phyloP scores from a whole-genome alignment of 2,329 filamentous ascomycete species.

The Colletotrichum tropicicola region DNA sequence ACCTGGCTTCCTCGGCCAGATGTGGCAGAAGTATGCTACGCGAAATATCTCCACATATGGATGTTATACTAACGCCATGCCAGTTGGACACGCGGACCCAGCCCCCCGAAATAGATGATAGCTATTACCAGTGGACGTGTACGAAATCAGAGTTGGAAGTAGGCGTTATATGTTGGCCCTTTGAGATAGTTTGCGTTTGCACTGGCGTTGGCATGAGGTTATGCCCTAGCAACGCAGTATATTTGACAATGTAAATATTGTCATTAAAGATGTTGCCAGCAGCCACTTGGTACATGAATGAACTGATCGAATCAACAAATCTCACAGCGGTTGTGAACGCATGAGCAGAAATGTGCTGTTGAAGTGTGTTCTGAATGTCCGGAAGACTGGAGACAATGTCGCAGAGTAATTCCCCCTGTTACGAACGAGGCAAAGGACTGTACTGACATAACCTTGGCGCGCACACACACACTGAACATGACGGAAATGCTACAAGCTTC shows the following conservation, averaged over 20 bases:
- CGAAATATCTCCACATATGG: too few species aligned
- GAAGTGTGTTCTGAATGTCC: too few species aligned
- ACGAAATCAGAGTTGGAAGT: not conserved
- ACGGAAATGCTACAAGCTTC: not conserved
- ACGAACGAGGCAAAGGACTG: too few species aligned
- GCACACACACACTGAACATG: not conserved
- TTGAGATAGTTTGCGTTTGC: not conserved
- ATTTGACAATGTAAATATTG: not conserved
- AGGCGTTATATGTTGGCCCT: constrained; percentile 6
- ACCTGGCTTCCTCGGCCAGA: constrained; percentile 59
- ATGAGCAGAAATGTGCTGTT: too few species aligned
- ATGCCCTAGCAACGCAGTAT: not conserved
- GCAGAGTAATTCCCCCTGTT: too few species aligned
- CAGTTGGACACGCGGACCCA: constrained; percentile 44
- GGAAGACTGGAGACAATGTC: too few species aligned
- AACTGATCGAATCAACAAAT: too few species aligned
- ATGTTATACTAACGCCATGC: not conserved
- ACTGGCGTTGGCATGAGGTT: not conserved
- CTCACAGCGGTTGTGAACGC: too few species aligned
- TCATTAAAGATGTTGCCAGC: not conserved
- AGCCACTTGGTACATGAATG: too few species aligned
- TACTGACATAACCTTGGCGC: not conserved
- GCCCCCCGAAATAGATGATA: constrained; percentile 35
- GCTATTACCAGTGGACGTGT: not conserved
- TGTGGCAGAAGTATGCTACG: constrained; percentile 69